Percentiles rank a stretch among this genome's conserved stretches.
phyloP scores from a whole-genome alignment of 306 rosid species.

The Malus sylvestris region DNA sequence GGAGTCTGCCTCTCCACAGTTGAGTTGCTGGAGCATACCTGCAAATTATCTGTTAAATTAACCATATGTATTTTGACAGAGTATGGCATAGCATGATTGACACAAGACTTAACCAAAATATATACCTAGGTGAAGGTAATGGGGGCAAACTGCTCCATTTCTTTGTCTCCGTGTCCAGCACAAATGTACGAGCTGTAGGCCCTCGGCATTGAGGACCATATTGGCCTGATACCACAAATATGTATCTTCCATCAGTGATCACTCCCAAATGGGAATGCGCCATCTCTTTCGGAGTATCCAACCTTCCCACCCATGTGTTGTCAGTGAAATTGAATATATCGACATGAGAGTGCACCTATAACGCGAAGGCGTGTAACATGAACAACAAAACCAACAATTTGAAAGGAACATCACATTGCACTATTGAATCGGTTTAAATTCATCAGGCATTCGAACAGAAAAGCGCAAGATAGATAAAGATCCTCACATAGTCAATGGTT shows the following conservation, averaged over 20 bases:
- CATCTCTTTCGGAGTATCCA: slow-evolving; percentile 78
- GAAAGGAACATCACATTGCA: not conserved
- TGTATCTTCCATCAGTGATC: slow-evolving; percentile 77
- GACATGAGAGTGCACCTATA: slow-evolving; percentile 81
- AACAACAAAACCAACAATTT: not conserved
- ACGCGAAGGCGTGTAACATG: slow-evolving; percentile 3
- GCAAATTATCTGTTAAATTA: slow-evolving; percentile 5
- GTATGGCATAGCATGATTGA: too few relatives aligned
- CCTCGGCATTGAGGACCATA: slow-evolving; percentile 81
- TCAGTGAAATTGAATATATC: slow-evolving; percentile 58
- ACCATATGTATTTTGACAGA: too few relatives aligned
- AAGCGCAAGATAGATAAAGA: not conserved
- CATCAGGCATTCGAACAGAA: not conserved
- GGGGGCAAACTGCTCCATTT: slow-evolving; percentile 64
- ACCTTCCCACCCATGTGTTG: slow-evolving; percentile 52
- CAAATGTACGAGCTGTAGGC: slow-evolving; percentile 50
- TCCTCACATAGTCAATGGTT: slow-evolving; percentile 54
- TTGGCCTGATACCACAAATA: slow-evolving; percentile 75
- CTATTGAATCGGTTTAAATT: not conserved
- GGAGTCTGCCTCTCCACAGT: slow-evolving; percentile 86
- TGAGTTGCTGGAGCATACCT: slow-evolving; percentile 95
- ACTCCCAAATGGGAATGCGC: slow-evolving; percentile 87
- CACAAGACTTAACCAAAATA: not conserved
- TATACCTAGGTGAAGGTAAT: slow-evolving; percentile 69
- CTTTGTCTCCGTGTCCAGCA: slow-evolving; percentile 63